Evolutionary conservation across 305 asterid genomes (phyloP).

Genomic region (Fraxinus latifolia): DNA sequence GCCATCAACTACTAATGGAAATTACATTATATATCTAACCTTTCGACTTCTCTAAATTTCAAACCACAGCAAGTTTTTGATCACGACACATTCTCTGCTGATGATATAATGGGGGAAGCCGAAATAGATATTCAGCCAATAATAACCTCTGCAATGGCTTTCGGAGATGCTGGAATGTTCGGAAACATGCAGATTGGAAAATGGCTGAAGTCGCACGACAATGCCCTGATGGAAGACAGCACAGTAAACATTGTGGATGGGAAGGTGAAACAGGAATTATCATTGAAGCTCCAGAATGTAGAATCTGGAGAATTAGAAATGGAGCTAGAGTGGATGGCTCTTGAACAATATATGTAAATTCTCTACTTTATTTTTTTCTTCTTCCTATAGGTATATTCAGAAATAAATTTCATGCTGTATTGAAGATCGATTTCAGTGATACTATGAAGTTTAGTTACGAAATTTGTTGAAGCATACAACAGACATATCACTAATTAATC

Average conservation of each 20-base stretch:
- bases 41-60: neutral
- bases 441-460: neutral
- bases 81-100: slow-evolving; percentile 63
- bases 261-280: slow-evolving; percentile 57
- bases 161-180: slow-evolving; percentile 50
- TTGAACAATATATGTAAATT: slow-evolving; percentile 26
- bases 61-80: slow-evolving; percentile 58
- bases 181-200: slow-evolving; percentile 65
- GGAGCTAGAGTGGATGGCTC: slow-evolving; percentile 68
- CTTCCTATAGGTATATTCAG: neutral
- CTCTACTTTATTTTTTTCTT: neutral
- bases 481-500: neutral
- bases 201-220: slow-evolving; percentile 66
- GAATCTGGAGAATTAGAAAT: slow-evolving; percentile 63
- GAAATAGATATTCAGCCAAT: slow-evolving; percentile 67
- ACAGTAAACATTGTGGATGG: slow-evolving; percentile 58
- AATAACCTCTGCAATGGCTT: slow-evolving; percentile 55
- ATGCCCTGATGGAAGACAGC: slow-evolving; percentile 59
- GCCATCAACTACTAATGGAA: neutral
- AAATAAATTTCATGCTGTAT: slow-evolving; percentile 24
- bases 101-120: slow-evolving; percentile 73
- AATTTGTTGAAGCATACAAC: neutral
- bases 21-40: neutral
- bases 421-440: neutral
- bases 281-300: slow-evolving; percentile 61